phyloP scores from a whole-genome alignment of 1,284 basidiomycete genomes.

The Meira miltonrushii region DNA sequence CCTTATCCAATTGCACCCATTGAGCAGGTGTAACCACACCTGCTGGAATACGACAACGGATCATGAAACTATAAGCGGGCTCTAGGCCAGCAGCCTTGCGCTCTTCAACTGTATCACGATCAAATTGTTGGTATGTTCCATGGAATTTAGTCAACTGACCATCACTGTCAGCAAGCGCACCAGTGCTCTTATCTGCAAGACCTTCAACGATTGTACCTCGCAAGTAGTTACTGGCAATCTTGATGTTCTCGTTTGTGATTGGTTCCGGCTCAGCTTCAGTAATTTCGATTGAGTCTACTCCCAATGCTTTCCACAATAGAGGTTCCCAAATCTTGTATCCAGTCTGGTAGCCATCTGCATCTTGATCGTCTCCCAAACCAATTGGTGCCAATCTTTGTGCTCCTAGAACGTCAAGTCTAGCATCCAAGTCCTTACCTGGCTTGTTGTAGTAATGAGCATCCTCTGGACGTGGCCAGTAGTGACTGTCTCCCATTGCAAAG shows the following conservation, averaged over 20 bases:
- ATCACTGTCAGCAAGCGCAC: slow-evolving; percentile 81
- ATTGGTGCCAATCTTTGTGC: slow-evolving; percentile 38
- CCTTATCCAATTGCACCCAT: slow-evolving; percentile 92
- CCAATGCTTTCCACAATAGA: slow-evolving; percentile 84
- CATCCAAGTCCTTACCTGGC: slow-evolving; percentile 83
- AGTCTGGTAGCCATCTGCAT: slow-evolving; percentile 90
- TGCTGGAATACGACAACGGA: slow-evolving; percentile 89
- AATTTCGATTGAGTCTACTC: slow-evolving; percentile 84
- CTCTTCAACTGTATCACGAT: slow-evolving; percentile 96
- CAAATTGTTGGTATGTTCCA: slow-evolving; percentile 67
- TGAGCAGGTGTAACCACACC: slow-evolving; percentile 87
- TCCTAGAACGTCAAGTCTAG: slow-evolving; percentile 55
- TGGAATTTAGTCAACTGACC: slow-evolving; percentile 98
- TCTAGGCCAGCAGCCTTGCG: slow-evolving; percentile 86
- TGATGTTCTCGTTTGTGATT: slow-evolving; percentile 99
- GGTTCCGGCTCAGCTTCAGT: slow-evolving; percentile 89
- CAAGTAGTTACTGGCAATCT: slow-evolving; percentile 88
- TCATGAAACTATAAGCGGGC: slow-evolving; percentile 98
- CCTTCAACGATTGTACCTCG: slow-evolving; percentile 91
- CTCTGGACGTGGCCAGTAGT: slow-evolving; percentile 97
- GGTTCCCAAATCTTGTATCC: slow-evolving; percentile 96
- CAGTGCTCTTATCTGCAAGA: slow-evolving; percentile 77
- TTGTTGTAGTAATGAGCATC: slow-evolving; percentile 98
- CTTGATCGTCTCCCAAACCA: slow-evolving; percentile 93
- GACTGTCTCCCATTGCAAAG: slow-evolving; percentile 94